Conservation (phyloP, 148 eudicot genomes). For the Chenopodium formosanum region DNA sequence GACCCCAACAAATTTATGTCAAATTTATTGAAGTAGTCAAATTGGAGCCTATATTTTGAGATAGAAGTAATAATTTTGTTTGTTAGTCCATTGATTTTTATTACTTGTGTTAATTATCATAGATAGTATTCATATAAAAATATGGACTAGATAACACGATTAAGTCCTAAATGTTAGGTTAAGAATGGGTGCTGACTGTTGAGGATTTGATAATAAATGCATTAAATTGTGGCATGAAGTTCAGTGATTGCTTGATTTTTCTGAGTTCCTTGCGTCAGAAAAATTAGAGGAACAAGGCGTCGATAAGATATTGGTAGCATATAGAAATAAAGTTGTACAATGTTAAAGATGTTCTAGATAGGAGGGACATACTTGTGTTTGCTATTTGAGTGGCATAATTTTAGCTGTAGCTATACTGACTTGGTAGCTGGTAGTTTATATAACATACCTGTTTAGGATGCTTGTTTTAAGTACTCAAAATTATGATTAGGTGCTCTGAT, state of each 20-base stretch:
- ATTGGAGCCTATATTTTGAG: neutral
- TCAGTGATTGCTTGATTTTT: neutral
- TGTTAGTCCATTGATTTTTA: neutral
- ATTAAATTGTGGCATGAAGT: neutral
- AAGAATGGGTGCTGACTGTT: neutral
- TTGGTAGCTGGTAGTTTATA: constrained; percentile 24
- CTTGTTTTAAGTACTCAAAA: constrained; percentile 31
- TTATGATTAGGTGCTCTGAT: constrained; percentile 41
- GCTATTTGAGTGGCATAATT: neutral
- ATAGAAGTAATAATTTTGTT: neutral
- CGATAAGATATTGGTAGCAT: neutral
- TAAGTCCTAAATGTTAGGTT: neutral
- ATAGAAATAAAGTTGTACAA: neutral
- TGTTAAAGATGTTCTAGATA: neutral
- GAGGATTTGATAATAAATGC: neutral
- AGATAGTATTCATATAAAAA: neutral
- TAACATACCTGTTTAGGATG: constrained; percentile 30
- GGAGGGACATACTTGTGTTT: neutral
- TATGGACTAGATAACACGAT: neutral
- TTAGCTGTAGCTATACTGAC: constrained; percentile 16
- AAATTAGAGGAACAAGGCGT: neutral
- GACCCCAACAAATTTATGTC: neutral
- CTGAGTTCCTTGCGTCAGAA: neutral
- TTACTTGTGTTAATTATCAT: neutral
- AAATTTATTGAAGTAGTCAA: neutral